phyloP scores from a whole-genome alignment of 2,329 filamentous ascomycete genomes.

The Ambrosiella xylebori region DNA sequence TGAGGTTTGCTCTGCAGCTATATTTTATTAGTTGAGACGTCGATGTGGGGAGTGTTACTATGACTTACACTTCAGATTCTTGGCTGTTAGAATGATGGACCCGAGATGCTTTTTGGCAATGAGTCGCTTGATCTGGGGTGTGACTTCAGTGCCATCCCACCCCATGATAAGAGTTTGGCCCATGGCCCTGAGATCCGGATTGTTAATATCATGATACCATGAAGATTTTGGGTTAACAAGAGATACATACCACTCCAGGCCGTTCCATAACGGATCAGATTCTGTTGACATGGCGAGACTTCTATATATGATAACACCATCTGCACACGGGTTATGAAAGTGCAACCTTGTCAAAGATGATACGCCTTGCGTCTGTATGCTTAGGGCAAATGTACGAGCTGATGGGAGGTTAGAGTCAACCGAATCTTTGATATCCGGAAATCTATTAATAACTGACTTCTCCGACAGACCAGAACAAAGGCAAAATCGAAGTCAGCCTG shows the following conservation, averaged over 20 bases:
- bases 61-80: constrained; percentile 62
- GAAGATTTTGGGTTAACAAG: not conserved
- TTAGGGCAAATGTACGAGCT: not conserved
- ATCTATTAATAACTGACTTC: too few species aligned
- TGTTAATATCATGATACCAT: constrained; percentile 20
- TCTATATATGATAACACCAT: not conserved
- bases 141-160: constrained; percentile 71
- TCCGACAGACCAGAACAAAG: too few species aligned
- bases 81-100: constrained; percentile 68
- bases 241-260: constrained; percentile 51
- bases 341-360: not conserved
- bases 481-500: too few species aligned
- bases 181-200: constrained; percentile 36
- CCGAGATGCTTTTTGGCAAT: constrained; percentile 78
- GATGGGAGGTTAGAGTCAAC: not conserved
- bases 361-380: not conserved
- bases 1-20: constrained; percentile 82
- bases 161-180: constrained; percentile 70
- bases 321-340: not conserved
- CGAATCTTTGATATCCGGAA: too few species aligned
- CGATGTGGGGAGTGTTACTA: not conserved
- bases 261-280: constrained; percentile 51
- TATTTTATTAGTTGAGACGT: constrained; percentile 1
- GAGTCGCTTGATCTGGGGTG: constrained; percentile 62
- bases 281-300: constrained; percentile 14